Conservation (phyloP, 371 early-diverging fungal genomes). For the Smittium mucronatum region DNA sequence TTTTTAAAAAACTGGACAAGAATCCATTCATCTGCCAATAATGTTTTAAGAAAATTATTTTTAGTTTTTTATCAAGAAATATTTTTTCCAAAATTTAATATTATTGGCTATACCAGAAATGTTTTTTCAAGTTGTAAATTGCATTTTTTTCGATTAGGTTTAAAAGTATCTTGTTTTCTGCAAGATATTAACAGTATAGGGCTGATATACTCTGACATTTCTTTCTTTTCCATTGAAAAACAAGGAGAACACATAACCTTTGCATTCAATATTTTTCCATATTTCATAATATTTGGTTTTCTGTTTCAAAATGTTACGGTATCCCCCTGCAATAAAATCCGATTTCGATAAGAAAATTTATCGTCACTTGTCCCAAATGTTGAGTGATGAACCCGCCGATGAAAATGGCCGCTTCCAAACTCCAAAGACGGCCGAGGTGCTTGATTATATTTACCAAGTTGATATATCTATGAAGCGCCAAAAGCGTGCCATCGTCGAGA, state of each 20-base stretch:
- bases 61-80: too few species aligned
- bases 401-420: slow-evolving; percentile 5
- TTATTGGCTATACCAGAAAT: neutral
- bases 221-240: neutral
- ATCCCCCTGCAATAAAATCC: neutral
- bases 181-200: neutral
- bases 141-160: neutral
- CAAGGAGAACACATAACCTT: neutral
- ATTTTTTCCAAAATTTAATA: too few species aligned
- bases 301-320: neutral
- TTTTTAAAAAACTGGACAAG: too few species aligned
- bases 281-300: neutral
- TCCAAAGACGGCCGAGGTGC: slow-evolving; percentile 21
- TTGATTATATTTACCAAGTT: slow-evolving; percentile 36
- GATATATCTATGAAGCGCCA: slow-evolving; percentile 37
- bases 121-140: neutral
- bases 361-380: slow-evolving; percentile 1
- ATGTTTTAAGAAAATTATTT: too few species aligned
- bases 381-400: slow-evolving; percentile 4
- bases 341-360: slow-evolving; percentile 10
- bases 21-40: too few species aligned
- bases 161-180: neutral
- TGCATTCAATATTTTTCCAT: neutral
- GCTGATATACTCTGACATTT: neutral
- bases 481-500: slow-evolving; percentile 36